Evolutionary conservation across 2,329 filamentous ascomycete species (phyloP), one percentile per base, ranked within the genome.

Genomic region (Colletotrichum orbiculare): DNA sequence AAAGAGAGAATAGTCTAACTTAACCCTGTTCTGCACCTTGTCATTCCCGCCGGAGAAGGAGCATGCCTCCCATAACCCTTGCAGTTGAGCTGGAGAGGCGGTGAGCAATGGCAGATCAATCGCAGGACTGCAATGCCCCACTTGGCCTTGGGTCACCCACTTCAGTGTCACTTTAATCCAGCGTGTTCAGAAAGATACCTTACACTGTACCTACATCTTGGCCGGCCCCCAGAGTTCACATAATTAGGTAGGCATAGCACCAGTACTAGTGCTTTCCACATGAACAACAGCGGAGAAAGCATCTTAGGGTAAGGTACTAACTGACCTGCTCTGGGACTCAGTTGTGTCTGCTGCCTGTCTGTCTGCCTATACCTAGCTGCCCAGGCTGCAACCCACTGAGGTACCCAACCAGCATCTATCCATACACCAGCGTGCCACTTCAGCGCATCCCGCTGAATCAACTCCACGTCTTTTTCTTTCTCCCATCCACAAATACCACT

Each of bases 61-160:
- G 34, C 57, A 65, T 59, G 52, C 52, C 63, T 63, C 57, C 45
- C 63, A 58, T 53, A 52, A 62, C 59, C 45, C 41, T 60, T 17
- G 52, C 33, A 50, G 17, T 45, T 41, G 50, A 45, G 46, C 48
- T 35, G 17, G 4, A 3, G 2, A 38, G 43, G 64, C 64, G 64
- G 64, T 66, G 33, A 2, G 10, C 4, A 6, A 8, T 45, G 60
- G 64, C 64, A 66, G 15, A 54, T 53, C 7, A 25, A 25, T 25
- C 25, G 25, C 25, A 3, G 0, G 5, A 11, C 17, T 17, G 35
- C 64, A 64, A 64, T 43, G 33, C 54, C 8, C 2, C 38, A 33
- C 41, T 42, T 17, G 64, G 17, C 25, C 25, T 12, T 8, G 5
- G 1, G 55, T 13, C 45, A 15, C 54, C 49, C 60, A 52, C 45